phyloP scores from a whole-genome alignment of 129 eudicot species.

The Deinandra increscens region DNA sequence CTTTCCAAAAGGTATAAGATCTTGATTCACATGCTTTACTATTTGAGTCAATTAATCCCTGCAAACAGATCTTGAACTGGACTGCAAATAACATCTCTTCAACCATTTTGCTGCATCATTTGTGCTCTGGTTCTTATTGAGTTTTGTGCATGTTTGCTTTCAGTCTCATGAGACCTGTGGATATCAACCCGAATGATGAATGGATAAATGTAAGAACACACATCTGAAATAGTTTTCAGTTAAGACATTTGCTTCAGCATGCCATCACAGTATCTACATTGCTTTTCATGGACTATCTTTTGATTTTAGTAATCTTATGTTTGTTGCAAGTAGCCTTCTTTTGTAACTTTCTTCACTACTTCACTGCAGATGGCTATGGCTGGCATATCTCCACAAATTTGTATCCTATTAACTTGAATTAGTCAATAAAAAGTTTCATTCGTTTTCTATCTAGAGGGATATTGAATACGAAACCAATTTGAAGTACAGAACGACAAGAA shows the following conservation, averaged over 20 bases:
- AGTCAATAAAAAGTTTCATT: not conserved
- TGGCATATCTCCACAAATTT: conserved; percentile 82
- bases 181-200: conserved; percentile 86
- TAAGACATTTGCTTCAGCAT: conserved; percentile 5
- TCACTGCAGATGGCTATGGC: conserved; percentile 75
- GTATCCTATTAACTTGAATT: conserved; percentile 57
- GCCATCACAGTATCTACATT: conserved; percentile 12
- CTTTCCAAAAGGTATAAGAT: conserved; percentile 75
- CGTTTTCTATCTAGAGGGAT: not conserved
- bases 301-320: conserved; percentile 12
- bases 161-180: conserved; percentile 96
- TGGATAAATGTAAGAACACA: conserved; percentile 81
- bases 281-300: conserved; percentile 5
- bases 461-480: no score
- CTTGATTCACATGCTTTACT: conserved; percentile 1
- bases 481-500: no score
- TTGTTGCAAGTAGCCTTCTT: conserved; percentile 19
- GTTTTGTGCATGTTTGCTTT: conserved; percentile 24
- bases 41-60: not conserved
- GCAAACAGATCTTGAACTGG: conserved; percentile 6
- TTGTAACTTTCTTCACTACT: conserved; percentile 21
- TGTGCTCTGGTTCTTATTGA: conserved; percentile 25
- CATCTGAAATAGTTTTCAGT: conserved; percentile 11
- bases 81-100: conserved; percentile 8
- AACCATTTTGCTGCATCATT: conserved; percentile 10